Evolutionary conservation across 352 stramenopile genomes (phyloP), one percentile per base, ranked within the genome.

Genomic region (Phytopythium oedochilum): DNA sequence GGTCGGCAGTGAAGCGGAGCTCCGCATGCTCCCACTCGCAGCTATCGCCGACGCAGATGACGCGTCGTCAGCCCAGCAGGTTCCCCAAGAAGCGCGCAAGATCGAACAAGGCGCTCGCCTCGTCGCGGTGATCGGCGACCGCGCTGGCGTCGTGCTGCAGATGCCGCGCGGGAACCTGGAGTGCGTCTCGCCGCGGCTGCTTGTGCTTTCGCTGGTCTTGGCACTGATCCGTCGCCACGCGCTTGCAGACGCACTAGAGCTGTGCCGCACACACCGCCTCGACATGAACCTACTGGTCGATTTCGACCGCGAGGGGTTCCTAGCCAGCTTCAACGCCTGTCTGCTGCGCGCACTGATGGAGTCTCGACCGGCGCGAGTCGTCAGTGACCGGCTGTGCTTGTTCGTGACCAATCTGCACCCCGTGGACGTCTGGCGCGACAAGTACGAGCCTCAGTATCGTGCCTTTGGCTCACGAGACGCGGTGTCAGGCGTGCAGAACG

Each of bases 221-320:
- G 60, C 71, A 38, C 75, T 80, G 22, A 73, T 90, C 34, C 53
- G 73, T 38, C 43, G 56, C 17, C 55, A 50, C 10, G 53, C 78
- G 48, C 87, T 83, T 49, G 65, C 64, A 2, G 50, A 63, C 5
- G 84, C 84, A 4, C 61, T 91, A 9, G 84, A 94, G 31, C 63
- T 88, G 44, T 80, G 75, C 43, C 81, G 84, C n/a, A 82, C 81
- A 32, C 84, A 94, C 44, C 82, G 84, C 10, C 44, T 94, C 8
- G 84, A 94, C 50, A 51, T 94, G 46, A 92, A 92, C 53, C 15
- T 94, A 35, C 71, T 94, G 4, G 76, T 91, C 22, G 82, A 94
- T 45, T 81, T 75, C 43, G 57, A 89, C 28, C 53, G 61, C 4
- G 18, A 56, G n/a, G 53, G 15, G 11, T 92, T 94, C 35, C 25